phyloP scores from a whole-genome alignment of 2,329 filamentous ascomycete species.

The Fusarium subglutinans region DNA sequence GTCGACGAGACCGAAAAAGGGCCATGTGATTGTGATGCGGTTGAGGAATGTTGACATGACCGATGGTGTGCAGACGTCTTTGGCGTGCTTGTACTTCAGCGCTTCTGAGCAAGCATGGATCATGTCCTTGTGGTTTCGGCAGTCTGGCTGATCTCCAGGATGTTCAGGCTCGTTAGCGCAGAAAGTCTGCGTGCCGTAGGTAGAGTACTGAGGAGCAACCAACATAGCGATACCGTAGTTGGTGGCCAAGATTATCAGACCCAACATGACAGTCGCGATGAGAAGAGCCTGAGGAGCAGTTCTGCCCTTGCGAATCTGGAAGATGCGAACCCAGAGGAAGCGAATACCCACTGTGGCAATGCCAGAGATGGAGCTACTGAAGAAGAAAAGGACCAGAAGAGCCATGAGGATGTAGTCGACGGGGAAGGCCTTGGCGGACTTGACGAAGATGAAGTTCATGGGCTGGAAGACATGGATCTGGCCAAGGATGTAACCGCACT shows the following conservation, averaged over 20 bases:
- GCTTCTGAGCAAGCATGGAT: constrained; percentile 86
- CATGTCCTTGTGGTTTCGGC: constrained; percentile 73
- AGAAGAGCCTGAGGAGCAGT: constrained; percentile 93
- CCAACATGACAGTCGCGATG: constrained; percentile 89
- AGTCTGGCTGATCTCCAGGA: constrained; percentile 77
- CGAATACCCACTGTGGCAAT: constrained; percentile 90
- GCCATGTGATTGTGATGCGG: constrained; percentile 90
- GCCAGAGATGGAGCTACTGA: constrained; percentile 86
- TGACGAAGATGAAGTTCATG: constrained; percentile 83
- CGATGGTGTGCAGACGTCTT: constrained; percentile 87
- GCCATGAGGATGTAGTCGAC: constrained; percentile 93
- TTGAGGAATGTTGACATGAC: constrained; percentile 94
- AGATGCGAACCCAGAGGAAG: constrained; percentile 94
- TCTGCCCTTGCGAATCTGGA: constrained; percentile 87
- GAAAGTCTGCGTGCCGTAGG: constrained; percentile 93
- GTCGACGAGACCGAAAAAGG: constrained; percentile 89
- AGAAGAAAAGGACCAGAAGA: constrained; percentile 85
- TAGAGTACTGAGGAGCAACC: constrained; percentile 94
- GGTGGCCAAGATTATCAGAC: constrained; percentile 86
- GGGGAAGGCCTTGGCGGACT: constrained; percentile 84
- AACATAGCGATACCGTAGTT: constrained; percentile 95
- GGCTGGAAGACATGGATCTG: constrained; percentile 93
- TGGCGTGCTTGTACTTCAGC: constrained; percentile 74
- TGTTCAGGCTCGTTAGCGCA: constrained; percentile 76
- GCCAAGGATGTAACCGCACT: constrained; percentile 91